Conservation (phyloP, 2,329 filamentous ascomycete species). For the Shiraia bambusicola region DNA sequence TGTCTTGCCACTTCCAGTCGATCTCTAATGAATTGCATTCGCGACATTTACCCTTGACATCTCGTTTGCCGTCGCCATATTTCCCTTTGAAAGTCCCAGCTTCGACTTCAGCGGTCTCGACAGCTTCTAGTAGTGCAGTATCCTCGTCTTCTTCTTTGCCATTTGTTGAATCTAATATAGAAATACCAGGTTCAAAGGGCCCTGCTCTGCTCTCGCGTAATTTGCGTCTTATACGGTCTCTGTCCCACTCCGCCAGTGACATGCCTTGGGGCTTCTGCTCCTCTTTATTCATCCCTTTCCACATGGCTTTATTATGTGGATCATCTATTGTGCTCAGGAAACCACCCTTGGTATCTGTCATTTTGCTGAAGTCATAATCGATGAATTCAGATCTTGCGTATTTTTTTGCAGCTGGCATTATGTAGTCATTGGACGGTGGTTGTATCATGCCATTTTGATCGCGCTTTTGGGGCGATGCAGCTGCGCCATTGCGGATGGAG, state of each 20-base stretch:
- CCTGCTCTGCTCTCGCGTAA: conserved; percentile 74
- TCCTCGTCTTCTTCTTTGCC: conserved; percentile 35
- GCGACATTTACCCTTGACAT: conserved; percentile 68
- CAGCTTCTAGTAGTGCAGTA: conserved; percentile 24
- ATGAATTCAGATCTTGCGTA: conserved; percentile 80
- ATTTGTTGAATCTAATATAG: conserved; percentile 60
- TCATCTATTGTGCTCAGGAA: conserved; percentile 92
- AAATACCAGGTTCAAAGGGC: conserved; percentile 87
- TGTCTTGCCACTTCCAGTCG: conserved; percentile 91
- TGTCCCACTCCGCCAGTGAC: conserved; percentile 89
- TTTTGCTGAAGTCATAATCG: conserved; percentile 96
- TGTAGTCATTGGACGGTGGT: conserved; percentile 50
- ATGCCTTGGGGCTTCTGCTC: conserved; percentile 80
- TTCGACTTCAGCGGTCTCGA: conserved; percentile 47
- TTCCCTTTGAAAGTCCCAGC: conserved; percentile 35
- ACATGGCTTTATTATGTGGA: conserved; percentile 77
- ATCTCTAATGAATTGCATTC: conserved; percentile 86
- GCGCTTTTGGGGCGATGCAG: conserved; percentile 44
- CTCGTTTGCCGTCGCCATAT: conserved; percentile 38
- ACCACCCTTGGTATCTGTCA: conserved; percentile 96
- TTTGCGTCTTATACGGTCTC: conserved; percentile 71
- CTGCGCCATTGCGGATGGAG: conserved; percentile 67
- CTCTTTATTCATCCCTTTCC: conserved; percentile 42
- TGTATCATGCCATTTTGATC: conserved; percentile 41
- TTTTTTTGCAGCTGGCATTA: conserved; percentile 73